Percentiles rank a stretch among this genome's conserved stretches.
These are phyloP conservation scores for Chaetomiaceae sp. DNA, from an alignment of 2,329 filamentous ascomycete species.

Conservation along the genomic window DNA sequence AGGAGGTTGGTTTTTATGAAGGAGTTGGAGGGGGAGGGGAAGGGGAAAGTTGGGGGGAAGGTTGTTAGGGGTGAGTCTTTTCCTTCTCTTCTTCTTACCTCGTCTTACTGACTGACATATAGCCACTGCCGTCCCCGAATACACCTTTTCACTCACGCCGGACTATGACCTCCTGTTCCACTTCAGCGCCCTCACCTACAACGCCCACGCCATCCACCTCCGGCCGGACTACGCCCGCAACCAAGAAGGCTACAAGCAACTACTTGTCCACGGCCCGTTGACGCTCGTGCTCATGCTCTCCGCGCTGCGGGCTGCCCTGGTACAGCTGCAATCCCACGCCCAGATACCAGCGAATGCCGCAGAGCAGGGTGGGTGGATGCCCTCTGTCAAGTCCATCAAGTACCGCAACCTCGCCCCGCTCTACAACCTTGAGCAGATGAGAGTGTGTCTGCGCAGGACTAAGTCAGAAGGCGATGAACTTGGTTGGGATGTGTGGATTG, in stretches of 20 bases:
- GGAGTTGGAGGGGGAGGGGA: constrained; percentile 25
- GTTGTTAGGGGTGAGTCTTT: constrained; percentile 19
- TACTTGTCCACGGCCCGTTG: constrained; percentile 85
- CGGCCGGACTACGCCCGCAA: constrained; percentile 65
- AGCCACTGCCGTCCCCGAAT: constrained; percentile 36
- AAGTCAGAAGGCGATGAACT: constrained; percentile 36
- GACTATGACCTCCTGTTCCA: constrained; percentile 73
- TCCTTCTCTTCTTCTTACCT: background rate
- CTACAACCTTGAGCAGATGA: constrained; percentile 68
- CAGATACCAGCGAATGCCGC: constrained; percentile 14
- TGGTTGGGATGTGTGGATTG: constrained; percentile 62
- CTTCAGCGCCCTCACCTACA: constrained; percentile 87
- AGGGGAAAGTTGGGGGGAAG: constrained; percentile 23
- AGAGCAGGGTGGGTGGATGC: background rate
- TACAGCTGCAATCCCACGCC: constrained; percentile 20
- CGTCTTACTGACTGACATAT: constrained; percentile 1
- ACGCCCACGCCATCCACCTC: constrained; percentile 87
- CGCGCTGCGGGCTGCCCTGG: constrained; percentile 51
- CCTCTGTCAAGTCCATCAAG: constrained; percentile 45
- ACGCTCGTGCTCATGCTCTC: constrained; percentile 72
- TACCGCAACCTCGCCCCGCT: constrained; percentile 82
- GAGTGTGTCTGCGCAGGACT: constrained; percentile 54
- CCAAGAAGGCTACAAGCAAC: constrained; percentile 68
- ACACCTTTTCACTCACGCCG: constrained; percentile 55
- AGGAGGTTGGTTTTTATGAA: constrained; percentile 52